These are phyloP conservation scores for Zygotorulaspora florentina DNA, from an alignment of 805 yeast genomes.

Conservation along the genomic window DNA sequence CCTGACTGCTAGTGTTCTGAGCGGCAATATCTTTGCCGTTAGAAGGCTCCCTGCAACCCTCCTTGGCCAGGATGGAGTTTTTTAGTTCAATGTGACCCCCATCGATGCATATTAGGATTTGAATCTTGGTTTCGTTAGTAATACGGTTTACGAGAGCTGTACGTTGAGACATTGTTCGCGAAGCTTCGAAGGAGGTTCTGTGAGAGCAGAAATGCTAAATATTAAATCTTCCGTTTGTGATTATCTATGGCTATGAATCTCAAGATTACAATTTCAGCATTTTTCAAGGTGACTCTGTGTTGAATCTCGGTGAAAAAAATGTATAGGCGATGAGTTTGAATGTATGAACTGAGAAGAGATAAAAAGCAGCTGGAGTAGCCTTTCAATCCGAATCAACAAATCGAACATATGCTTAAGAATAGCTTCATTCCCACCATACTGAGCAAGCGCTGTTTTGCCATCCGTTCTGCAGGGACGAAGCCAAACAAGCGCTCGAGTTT, in stretches of 20 bases:
- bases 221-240: too few relatives aligned
- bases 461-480: conserved; percentile 4
- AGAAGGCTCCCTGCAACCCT: conserved; percentile 31
- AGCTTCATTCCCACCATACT: neutral
- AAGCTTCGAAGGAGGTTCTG: neutral
- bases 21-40: conserved; percentile 51
- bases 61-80: conserved; percentile 47
- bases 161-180: conserved; percentile 24
- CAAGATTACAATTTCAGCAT: too few relatives aligned
- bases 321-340: too few relatives aligned
- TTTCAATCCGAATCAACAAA: neutral
- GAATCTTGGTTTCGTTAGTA: conserved; percentile 93
- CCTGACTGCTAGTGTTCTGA: conserved; percentile 66
- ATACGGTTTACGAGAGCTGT: conserved; percentile 45
- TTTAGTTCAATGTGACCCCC: conserved; percentile 75
- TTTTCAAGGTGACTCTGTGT: too few relatives aligned
- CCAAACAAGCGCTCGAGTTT: conserved; percentile 18
- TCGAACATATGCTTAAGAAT: conserved; percentile 1
- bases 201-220: too few relatives aligned
- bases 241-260: too few relatives aligned
- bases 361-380: too few relatives aligned
- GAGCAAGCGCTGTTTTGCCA: conserved; percentile 5
- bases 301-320: too few relatives aligned
- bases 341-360: too few relatives aligned
- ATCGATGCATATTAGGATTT: conserved; percentile 74